Evolutionary conservation across 257 asterid species (phyloP).

Genomic region (Solanum medicagineum): DNA sequence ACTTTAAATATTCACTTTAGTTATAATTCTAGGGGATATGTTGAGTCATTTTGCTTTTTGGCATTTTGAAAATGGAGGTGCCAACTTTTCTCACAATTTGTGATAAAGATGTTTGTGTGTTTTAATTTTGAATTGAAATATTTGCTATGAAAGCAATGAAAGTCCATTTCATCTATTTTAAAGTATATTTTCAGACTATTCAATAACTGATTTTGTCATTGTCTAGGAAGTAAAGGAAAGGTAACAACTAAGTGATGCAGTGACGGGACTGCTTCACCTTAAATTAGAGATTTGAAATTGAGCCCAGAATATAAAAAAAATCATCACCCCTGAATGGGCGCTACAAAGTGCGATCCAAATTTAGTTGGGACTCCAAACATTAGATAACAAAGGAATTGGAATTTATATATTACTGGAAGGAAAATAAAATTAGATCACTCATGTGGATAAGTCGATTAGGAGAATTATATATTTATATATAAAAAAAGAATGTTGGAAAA

Average conservation of each 20-base stretch:
- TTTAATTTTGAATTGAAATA: not conserved
- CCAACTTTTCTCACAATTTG: not conserved
- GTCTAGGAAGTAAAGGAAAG: not conserved
- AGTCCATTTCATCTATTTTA: not conserved
- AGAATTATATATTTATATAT: too few species aligned
- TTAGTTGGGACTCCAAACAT: too few species aligned
- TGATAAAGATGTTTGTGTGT: not conserved
- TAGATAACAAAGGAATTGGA: not conserved
- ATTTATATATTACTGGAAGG: too few species aligned
- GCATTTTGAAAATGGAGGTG: not conserved
- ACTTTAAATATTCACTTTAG: not conserved
- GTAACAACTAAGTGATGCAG: not conserved
- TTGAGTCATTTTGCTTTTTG: not conserved
- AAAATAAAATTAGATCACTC: not conserved
- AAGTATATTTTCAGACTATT: not conserved
- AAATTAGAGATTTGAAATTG: too few species aligned
- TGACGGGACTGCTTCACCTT: too few species aligned
- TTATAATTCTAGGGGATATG: not conserved
- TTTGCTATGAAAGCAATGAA: not conserved
- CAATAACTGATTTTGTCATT: not conserved
- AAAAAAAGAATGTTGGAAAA: too few species aligned
- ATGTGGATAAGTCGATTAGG: not conserved
- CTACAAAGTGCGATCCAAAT: too few species aligned
- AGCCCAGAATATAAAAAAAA: too few species aligned
- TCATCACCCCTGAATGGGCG: too few species aligned